Evolutionary conservation across 2,329 filamentous ascomycete genomes (phyloP), one percentile per base, ranked within the genome.

Genomic region (Pezicula carpinea): DNA sequence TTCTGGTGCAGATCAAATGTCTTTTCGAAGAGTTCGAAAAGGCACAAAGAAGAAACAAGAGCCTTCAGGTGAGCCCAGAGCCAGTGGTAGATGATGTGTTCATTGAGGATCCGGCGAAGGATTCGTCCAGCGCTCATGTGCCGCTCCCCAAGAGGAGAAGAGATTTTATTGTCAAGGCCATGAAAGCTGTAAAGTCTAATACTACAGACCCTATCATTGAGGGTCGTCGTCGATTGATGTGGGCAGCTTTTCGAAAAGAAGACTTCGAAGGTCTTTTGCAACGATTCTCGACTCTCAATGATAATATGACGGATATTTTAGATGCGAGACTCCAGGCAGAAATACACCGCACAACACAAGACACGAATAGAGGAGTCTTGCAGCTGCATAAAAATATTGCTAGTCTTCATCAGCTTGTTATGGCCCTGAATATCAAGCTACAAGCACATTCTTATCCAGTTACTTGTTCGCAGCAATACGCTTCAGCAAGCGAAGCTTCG

Each of bases 241-340:
- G 72, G 72, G 65, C 67, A 4, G 65, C 69, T 1, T 71, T 75
- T 50, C 72, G 74, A 54, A 74, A 72, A 53, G 61, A 58, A 11
- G 68, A 65, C 2, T 75, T 75, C 48, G 73, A 75, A 57, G 57
- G 56, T 14, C 57, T 75, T 17, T 61, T 75, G 4, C 63, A 64
- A 39, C 64, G 68, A 40, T 75, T 75, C 49, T 65, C 70, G 1
- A 53, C 64, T 5, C 58, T 75, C 5, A 75, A 75, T 53, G 72
- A 75, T 52, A 69, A 64, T 51, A 74, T 75, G 66, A 74, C 70
- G 21, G 66, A 70, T 45, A 69, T 75, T 5, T 59, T 75, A 7
- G 72, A 75, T 44, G 68, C 71, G 26, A 66, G 67, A 3, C 59
- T 74, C 47, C 71, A 75, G 51, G 65, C 70, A 3, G 72, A 74